phyloP scores from a whole-genome alignment of 495 filamentous ascomycete species.

The Daldinia bambusicola region DNA sequence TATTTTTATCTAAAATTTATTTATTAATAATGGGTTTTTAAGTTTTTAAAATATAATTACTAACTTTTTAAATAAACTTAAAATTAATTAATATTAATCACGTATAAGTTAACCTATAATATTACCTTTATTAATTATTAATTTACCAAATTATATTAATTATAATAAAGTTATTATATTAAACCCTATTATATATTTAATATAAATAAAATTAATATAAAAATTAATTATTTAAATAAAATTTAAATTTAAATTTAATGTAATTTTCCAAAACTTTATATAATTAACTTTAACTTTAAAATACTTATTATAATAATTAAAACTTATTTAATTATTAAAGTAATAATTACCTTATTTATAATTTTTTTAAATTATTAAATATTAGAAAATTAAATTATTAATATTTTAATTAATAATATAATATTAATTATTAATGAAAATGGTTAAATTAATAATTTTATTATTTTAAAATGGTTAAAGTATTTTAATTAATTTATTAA shows the following conservation, averaged over 20 bases:
- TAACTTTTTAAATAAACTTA: not conserved
- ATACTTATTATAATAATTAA: not conserved
- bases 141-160: not conserved
- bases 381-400: not conserved
- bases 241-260: not conserved
- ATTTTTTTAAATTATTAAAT: not conserved
- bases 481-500: not conserved
- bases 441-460: not conserved
- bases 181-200: not conserved
- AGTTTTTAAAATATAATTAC: not conserved
- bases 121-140: not conserved
- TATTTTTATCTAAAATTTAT: too few relatives aligned
- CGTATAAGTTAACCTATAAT: not conserved
- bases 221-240: conserved; percentile 1
- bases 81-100: not conserved
- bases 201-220: not conserved
- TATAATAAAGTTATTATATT: not conserved
- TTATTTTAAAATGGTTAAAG: not conserved
- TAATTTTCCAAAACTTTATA: not conserved
- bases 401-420: not conserved
- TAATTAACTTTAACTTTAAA: not conserved
- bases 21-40: too few relatives aligned
- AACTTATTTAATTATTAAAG: not conserved
- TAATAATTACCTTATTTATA: not conserved
- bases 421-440: not conserved